Base-by-base conservation (phyloP, 1,284 basidiomycete genomes). In the Mycena sp. region DNA sequence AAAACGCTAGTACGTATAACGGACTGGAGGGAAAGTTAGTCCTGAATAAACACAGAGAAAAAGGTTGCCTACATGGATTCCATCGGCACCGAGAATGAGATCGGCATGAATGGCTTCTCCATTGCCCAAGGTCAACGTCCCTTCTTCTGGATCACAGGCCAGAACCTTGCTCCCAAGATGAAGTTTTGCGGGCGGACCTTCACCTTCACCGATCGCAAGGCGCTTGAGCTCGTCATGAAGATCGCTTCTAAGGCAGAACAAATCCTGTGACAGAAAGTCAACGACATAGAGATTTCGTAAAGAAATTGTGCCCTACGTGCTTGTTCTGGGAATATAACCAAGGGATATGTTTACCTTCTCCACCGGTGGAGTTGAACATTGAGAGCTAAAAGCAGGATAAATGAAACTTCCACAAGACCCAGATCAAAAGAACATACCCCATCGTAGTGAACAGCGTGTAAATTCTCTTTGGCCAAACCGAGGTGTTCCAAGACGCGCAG, bases 141-240 rank as follows among this genome's bases (percentile, higher is more conserved):
- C 62, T n/a, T 35, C 37, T 7, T 19, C 45, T 6, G 61, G 46
- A 17, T 64, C 57, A 23, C 62, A 64, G 17, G 43, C 14, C 4
- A 32, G 29, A 28, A 64, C 52, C 26, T 59, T 40, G 2, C 28
- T n/a, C 1, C 57, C 62, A 2, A 64, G 52, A 37, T 64, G 51
- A 3, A 64, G 46, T 19, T 6, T 7, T 2, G 40, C 62, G 3
- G 62, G 57, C 3, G 57, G 37, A 2, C 62, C 62, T 6, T 14
- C 21, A 1, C 57, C 57, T 25, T 64, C 49, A 26, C 35, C 48
- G 7, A 54, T 35, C 11, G 61, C 61, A 16, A 63, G 61, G 6
- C 57, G 44, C 30, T 64, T 64, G 11, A 64, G 44, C 45, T 64
- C 62, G n/a, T 44, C 44, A 35, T 64, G 62, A 6, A 64, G 32